A percentile compares a stretch with the other conserved stretches of the same genome.
Conservation (phyloP, 2,329 filamentous ascomycete species). For the Ophiostoma ips region DNA sequence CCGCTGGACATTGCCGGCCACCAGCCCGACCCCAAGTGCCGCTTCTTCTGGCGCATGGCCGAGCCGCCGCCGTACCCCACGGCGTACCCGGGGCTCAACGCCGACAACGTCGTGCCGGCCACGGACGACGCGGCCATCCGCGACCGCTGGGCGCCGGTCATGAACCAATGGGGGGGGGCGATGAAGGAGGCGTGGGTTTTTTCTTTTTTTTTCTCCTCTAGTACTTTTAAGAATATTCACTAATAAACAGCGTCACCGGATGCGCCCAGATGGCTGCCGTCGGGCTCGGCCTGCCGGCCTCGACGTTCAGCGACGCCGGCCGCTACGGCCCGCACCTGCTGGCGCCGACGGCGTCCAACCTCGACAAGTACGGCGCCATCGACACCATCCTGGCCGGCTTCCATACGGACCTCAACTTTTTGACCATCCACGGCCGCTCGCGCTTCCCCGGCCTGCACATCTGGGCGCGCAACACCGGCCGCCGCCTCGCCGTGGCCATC, state of each 20-base stretch:
- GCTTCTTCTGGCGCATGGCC: constrained; percentile 50
- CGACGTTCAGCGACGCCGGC: constrained; percentile 40
- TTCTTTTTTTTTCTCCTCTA: too few relatives aligned
- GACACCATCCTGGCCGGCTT: constrained; percentile 50
- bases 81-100: constrained; percentile 40
- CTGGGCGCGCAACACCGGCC: constrained; percentile 49
- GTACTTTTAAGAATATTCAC: neutral
- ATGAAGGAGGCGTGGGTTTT: constrained; percentile 44
- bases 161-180: constrained; percentile 43
- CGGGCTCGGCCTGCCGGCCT: constrained; percentile 37
- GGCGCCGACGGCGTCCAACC: constrained; percentile 45
- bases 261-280: constrained; percentile 45
- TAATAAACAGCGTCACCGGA: constrained; percentile 27
- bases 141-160: constrained; percentile 37
- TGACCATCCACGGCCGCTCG: constrained; percentile 50
- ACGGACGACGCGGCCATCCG: constrained; percentile 30
- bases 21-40: constrained; percentile 45
- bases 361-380: constrained; percentile 34
- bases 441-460: constrained; percentile 48
- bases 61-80: constrained; percentile 40
- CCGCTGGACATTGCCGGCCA: constrained; percentile 44
- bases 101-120: constrained; percentile 36
- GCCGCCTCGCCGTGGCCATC: constrained; percentile 43
- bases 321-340: constrained; percentile 48
- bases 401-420: constrained; percentile 51